Evolutionary conservation across 2,329 filamentous ascomycete genomes (phyloP), one percentile per base, ranked within the genome.

Genomic region (Talaromyces sp.): DNA sequence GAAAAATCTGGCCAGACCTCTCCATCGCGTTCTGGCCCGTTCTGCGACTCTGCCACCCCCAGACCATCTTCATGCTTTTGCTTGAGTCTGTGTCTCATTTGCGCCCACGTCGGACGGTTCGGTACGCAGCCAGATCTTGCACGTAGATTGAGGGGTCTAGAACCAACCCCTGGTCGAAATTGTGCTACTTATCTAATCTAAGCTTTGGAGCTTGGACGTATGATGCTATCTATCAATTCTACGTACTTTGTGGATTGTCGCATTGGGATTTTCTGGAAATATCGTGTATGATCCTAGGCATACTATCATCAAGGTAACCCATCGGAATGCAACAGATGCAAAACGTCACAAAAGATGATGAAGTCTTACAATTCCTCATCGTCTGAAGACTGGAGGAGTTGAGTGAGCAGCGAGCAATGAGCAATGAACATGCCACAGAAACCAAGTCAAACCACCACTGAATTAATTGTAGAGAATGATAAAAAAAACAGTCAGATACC

Each of bases 151-250:
- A 11, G 39, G 19, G 47, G 52, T 56, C 52, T 56, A 56, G 52
- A 56, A 52, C 49, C 49, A n/a, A 11, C 27, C 49, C 52, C 52
- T 54, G 31, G 52, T 56, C 52, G 33, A 56, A 37, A 14, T 13
- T 39, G 33, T 56, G 33, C 10, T 22, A 56, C 33, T 56, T 37
- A 56, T 56, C 52, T 56, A 37, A 37, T 56, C 33, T 56, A 56
- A 56, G 52, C 52, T 56, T 56, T 56, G 52, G 52, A 56, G 52
- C 52, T 56, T 56, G 52, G 52, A 39, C 33, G 5, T 24, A 37
- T 56, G 31, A 56, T 56, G 50, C 35, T 37, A 37, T 37, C 10
- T 37, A 37, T 35, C 27, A 31, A 31, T 31, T 31, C 27, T 31
- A 31, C 27, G 22, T 22, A 2, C 22, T 22, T 31, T 31, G 27